Evolutionary conservation across 805 yeast genomes (phyloP), one percentile per base, ranked within the genome.

Genomic region (Yamadazyma akitaensis): DNA sequence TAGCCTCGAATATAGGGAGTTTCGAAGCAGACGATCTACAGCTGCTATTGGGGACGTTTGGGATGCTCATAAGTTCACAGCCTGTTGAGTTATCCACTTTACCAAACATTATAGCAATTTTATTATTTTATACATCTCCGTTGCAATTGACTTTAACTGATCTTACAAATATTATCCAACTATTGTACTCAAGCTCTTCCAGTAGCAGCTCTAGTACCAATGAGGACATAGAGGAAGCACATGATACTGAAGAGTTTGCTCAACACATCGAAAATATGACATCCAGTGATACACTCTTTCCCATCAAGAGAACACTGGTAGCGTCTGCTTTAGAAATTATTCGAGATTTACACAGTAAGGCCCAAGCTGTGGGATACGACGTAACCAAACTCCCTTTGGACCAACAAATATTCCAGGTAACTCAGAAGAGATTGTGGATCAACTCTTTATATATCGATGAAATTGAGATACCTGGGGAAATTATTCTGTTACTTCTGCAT

Each of bases 391-490:
- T 30, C 13, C 18, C 32, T 6, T 16, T 31, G 9, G 39, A 33
- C 9, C 47, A 42, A 9, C 35, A 31, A 46, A 57, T 43, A 55
- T 58, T 42, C 53, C 57, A 32, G 53, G 65, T 38, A 18, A 50
- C 55, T 25, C 51, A 51, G 37, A 47, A 59, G n/a, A 55, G 60
- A 47, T 44, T 57, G 14, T 36, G 45, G 19, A 52, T 53, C n/a
- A 51, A 55, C 37, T 54, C 67, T 2, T 47, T 32, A 7, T 64
- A 58, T 40, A 26, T 46, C 1, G 53, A 47, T 18, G 60, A 61
- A 33, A 40, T 63, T 5, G 51, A 44, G 3, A 46, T 48, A 4
- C 54, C 63, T 18, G 24, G 40, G 0, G 51, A 56, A 4, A 47
- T 66, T 5, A 51, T 54, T 16, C 30, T 26, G 9, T 14, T 49